phyloP scores from a whole-genome alignment of 768 basidiomycete species.

The Inosperma sp. region DNA sequence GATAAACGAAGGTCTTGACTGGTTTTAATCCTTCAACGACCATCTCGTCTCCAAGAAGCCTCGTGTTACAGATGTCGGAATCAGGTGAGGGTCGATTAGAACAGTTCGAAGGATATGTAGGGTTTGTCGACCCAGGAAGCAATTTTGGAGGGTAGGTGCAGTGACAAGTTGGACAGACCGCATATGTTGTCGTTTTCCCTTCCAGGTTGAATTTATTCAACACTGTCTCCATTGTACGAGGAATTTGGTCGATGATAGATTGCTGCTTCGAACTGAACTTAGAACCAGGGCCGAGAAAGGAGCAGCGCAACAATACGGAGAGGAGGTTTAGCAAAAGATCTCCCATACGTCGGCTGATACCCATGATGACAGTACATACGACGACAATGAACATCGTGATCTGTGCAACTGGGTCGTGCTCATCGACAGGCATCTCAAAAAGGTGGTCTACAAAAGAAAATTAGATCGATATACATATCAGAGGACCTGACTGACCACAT shows the following conservation, averaged over 20 bases:
- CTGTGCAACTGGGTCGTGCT: too few relatives aligned
- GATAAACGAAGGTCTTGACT: constrained; percentile 3
- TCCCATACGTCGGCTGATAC: constrained; percentile 6
- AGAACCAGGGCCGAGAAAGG: neutral
- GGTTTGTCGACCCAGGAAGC: constrained; percentile 1
- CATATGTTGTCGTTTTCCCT: constrained; percentile 14
- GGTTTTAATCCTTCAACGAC: neutral
- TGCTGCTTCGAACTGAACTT: neutral
- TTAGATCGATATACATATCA: too few relatives aligned
- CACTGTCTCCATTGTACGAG: constrained; percentile 7
- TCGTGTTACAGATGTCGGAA: constrained; percentile 1
- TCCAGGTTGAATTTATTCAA: constrained; percentile 15
- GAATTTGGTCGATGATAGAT: constrained; percentile 1
- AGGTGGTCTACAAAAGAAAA: too few relatives aligned
- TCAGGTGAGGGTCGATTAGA: constrained; percentile 7
- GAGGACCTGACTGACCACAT: too few relatives aligned
- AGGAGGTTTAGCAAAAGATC: constrained; percentile 4
- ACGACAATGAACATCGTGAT: constrained; percentile 9
- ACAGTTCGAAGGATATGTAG: constrained; percentile 9
- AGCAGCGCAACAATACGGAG: neutral
- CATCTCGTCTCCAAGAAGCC: neutral
- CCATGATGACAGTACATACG: constrained; percentile 9
- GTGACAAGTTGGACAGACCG: constrained; percentile 19
- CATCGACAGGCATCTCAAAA: too few relatives aligned
- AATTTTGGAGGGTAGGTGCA: constrained; percentile 12